Evolutionary conservation across 2,329 filamentous ascomycete species (phyloP).

Genomic region (Verticillium klebahnii): DNA sequence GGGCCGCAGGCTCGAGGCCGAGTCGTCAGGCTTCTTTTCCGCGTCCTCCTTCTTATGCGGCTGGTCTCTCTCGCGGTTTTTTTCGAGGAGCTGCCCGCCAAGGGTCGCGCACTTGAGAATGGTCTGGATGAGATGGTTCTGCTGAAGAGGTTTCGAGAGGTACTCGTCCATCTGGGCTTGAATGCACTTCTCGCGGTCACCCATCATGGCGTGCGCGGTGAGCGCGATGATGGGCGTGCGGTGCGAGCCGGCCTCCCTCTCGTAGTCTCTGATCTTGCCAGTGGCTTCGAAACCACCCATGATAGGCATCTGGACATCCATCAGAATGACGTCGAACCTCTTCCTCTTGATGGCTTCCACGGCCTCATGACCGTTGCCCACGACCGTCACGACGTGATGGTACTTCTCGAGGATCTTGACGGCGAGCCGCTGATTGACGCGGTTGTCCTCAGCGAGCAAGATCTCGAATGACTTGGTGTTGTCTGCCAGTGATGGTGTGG

Average conservation of each 20-base stretch:
- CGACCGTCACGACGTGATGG: conserved; percentile 86
- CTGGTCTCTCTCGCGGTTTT: conserved; percentile 60
- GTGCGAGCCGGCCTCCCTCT: conserved; percentile 72
- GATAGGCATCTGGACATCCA: conserved; percentile 99
- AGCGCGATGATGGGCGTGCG: conserved; percentile 94
- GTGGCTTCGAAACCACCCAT: conserved; percentile 99
- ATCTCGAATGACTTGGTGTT: conserved; percentile 96
- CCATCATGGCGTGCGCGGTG: conserved; percentile 97
- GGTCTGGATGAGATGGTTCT: conserved; percentile 95
- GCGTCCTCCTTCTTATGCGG: conserved; percentile 40
- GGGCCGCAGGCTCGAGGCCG: conserved; percentile 28
- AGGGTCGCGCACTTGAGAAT: conserved; percentile 96
- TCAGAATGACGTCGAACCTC: conserved; percentile 93
- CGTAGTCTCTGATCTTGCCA: conserved; percentile 92
- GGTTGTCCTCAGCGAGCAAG: conserved; percentile 91
- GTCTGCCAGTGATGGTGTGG: conserved; percentile 85
- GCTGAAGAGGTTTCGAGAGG: conserved; percentile 90
- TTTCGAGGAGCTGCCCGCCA: conserved; percentile 75
- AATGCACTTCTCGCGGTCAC: conserved; percentile 95
- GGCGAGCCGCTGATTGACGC: conserved; percentile 91
- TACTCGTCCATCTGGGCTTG: conserved; percentile 99
- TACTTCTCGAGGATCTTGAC: conserved; percentile 98
- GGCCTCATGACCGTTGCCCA: conserved; percentile 90
- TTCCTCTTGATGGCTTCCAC: conserved; percentile 88
- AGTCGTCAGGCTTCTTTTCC: conserved; percentile 11